A percentile compares a stretch with the other conserved stretches of the same genome.
These are phyloP conservation scores for Ceratocystis cacaofunesta DNA, from an alignment of 2,329 filamentous ascomycete species.

Conservation along the genomic window DNA sequence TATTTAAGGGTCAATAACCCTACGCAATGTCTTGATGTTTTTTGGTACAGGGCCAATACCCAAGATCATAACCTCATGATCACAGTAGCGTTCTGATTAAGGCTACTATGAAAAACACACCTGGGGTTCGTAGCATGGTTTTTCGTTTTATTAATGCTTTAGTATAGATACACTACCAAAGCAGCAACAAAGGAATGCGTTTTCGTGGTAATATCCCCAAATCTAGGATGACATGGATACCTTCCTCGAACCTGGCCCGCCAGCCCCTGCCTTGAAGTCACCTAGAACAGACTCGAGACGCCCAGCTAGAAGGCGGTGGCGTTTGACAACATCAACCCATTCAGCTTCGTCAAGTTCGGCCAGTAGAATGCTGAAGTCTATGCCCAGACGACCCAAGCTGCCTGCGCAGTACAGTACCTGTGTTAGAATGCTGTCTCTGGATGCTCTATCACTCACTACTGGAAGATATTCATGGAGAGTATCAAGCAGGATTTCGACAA, in stretches of 20 bases:
- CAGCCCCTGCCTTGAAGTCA: conserved; percentile 27
- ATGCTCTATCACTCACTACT: conserved; percentile 62
- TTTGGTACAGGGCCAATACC: too few relatives aligned
- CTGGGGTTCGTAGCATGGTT: background rate
- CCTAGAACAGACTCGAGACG: conserved; percentile 56
- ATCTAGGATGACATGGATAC: background rate
- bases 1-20: too few relatives aligned
- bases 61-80: too few relatives aligned
- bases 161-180: background rate
- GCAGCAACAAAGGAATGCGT: background rate
- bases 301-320: conserved; percentile 72
- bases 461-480: conserved; percentile 65
- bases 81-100: too few relatives aligned
- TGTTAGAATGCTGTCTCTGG: conserved; percentile 74
- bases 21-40: too few relatives aligned
- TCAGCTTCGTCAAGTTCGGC: conserved; percentile 34
- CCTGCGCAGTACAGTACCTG: conserved; percentile 89
- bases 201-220: background rate
- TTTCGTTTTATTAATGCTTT: background rate
- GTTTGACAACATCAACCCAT: conserved; percentile 81
- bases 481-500: conserved; percentile 66
- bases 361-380: conserved; percentile 82
- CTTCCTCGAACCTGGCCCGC: conserved; percentile 12
- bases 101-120: background rate
- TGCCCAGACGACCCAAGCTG: conserved; percentile 75